Conservation (phyloP, 1,139 yeast species). For the Saccharomyces pastorianus region DNA sequence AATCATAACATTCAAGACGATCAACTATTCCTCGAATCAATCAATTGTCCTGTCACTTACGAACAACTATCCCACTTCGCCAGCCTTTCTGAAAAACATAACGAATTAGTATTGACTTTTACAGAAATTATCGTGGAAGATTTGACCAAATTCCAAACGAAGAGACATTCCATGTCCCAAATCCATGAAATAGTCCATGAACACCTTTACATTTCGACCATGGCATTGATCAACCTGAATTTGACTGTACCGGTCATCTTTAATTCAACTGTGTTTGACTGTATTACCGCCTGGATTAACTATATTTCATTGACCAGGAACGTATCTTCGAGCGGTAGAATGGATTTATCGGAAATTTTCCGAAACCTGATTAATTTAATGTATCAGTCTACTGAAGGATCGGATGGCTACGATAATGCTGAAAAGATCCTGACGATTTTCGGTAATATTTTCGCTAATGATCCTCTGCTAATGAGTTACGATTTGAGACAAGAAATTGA, state of each 20-base stretch:
- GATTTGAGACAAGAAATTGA: conserved; percentile 30
- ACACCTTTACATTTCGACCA: conserved; percentile 27
- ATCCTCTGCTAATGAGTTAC: conserved; percentile 30
- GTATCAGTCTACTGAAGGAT: conserved; percentile 21
- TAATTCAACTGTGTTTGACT: conserved; percentile 24
- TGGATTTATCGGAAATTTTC: conserved; percentile 33
- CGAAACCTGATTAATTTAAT: conserved; percentile 27
- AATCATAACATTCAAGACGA: conserved; percentile 10
- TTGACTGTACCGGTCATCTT: conserved; percentile 11
- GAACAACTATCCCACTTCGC: conserved; percentile 26
- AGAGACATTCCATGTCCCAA: conserved; percentile 21
- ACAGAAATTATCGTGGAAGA: conserved; percentile 54
- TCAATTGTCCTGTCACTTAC: conserved; percentile 18
- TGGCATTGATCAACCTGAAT: conserved; percentile 28
- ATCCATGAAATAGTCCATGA: conserved; percentile 27
- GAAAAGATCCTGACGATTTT: conserved; percentile 23
- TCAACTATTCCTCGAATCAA: conserved; percentile 9
- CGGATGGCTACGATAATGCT: conserved; percentile 22
- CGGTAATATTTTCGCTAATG: conserved; percentile 31
- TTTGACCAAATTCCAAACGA: conserved; percentile 26
- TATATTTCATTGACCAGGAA: conserved; percentile 38
- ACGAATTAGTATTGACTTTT: conserved; percentile 32
- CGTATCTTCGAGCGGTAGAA: conserved; percentile 33
- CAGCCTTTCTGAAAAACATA: conserved; percentile 14
- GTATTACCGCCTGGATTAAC: conserved; percentile 36